These are phyloP conservation scores for Aspergillus hiratsukae DNA, from an alignment of 2,329 filamentous ascomycete species.

Conservation along the genomic window DNA sequence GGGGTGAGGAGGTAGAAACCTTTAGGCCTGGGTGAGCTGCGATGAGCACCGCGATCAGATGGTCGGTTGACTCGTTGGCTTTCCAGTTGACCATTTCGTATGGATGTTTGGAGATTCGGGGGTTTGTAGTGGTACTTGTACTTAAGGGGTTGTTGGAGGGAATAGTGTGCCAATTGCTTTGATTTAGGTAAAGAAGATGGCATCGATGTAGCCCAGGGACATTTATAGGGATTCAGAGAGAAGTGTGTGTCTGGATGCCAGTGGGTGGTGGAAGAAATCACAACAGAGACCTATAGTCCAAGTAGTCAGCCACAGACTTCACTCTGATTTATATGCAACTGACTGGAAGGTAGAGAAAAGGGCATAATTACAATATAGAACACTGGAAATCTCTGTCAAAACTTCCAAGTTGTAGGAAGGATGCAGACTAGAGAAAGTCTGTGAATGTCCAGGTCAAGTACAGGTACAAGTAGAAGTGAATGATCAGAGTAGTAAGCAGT, in stretches of 20 bases:
- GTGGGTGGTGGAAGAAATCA: background rate
- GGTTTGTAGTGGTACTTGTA: background rate
- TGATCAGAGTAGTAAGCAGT: background rate
- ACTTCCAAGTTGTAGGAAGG: background rate
- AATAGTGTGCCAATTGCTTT: background rate
- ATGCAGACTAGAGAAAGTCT: background rate
- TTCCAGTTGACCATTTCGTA: constrained; percentile 31
- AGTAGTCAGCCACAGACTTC: background rate
- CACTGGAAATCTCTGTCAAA: background rate
- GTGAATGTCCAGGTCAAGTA: background rate
- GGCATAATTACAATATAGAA: background rate
- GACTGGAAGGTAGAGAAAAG: background rate
- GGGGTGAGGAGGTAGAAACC: constrained; percentile 9
- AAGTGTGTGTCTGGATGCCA: background rate
- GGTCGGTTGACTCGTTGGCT: constrained; percentile 17
- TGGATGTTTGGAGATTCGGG: background rate
- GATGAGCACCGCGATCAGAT: constrained; percentile 24
- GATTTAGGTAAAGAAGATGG: background rate
- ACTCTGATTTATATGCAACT: background rate
- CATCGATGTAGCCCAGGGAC: background rate
- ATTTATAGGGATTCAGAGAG: background rate
- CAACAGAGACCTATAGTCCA: background rate
- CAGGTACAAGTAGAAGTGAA: background rate
- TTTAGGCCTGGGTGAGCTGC: constrained; percentile 24
- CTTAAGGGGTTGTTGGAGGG: too few species aligned